Evolutionary conservation across 1,284 basidiomycete species (phyloP).

Genomic region (Ceratobasidium papillatum): DNA sequence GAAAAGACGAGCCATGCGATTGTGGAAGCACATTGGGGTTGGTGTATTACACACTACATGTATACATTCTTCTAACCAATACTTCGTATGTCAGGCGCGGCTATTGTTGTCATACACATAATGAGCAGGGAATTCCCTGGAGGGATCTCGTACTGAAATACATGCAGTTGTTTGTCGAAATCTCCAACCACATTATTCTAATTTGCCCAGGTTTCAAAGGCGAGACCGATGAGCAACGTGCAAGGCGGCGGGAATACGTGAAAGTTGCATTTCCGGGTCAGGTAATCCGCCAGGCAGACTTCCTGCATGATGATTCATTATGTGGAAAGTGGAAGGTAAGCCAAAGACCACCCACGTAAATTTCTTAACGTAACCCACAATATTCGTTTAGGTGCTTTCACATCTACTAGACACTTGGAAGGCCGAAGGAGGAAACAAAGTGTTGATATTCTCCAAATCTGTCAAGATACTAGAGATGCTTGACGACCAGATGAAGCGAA

Average conservation of each 20-base stretch:
- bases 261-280: constrained; percentile 60
- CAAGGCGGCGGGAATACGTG: constrained; percentile 62
- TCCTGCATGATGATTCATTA: constrained; percentile 66
- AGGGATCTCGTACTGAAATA: constrained; percentile 62
- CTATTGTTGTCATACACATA: constrained; percentile 69
- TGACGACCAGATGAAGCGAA: constrained; percentile 68
- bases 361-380: background rate
- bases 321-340: constrained; percentile 87
- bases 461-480: constrained; percentile 84
- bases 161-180: constrained; percentile 76
- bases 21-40: constrained; percentile 70
- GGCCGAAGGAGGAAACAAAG: constrained; percentile 65
- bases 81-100: constrained; percentile 60
- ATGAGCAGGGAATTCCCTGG: constrained; percentile 61
- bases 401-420: constrained; percentile 51
- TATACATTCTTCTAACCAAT: background rate
- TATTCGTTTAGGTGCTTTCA: constrained; percentile 36
- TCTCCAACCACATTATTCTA: constrained; percentile 84
- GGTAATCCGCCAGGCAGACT: constrained; percentile 58
- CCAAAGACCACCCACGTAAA: constrained; percentile 18
- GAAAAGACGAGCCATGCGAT: constrained; percentile 72
- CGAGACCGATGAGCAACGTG: constrained; percentile 54
- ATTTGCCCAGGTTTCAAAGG: constrained; percentile 71
- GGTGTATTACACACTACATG: constrained; percentile 44
- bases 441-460: constrained; percentile 86